phyloP scores from a whole-genome alignment of 1,139 yeast genomes.

The Pichia sp. region DNA sequence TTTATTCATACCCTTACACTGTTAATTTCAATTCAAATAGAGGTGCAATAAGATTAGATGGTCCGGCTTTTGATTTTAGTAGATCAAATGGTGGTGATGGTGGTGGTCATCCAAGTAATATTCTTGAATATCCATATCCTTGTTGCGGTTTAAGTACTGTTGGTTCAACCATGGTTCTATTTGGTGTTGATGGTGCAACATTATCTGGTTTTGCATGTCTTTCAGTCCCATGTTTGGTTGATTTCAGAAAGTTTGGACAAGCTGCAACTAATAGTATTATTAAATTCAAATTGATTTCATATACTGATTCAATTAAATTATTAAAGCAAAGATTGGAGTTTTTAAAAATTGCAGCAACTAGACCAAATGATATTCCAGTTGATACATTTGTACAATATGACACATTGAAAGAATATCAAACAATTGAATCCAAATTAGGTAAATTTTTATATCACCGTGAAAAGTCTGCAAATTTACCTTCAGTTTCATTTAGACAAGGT shows the following conservation, averaged over 20 bases:
- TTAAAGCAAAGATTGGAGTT: slow-evolving; percentile 23
- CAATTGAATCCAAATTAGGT: slow-evolving; percentile 16
- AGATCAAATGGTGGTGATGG: slow-evolving; percentile 34
- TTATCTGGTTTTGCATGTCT: slow-evolving; percentile 34
- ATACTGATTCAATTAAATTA: slow-evolving; percentile 29
- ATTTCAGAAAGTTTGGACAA: slow-evolving; percentile 37
- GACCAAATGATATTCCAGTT: slow-evolving; percentile 15
- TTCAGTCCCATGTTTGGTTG: slow-evolving; percentile 30
- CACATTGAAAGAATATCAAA: slow-evolving; percentile 22
- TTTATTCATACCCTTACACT: slow-evolving; percentile 28
- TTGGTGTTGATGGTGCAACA: slow-evolving; percentile 36
- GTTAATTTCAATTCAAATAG: slow-evolving; percentile 35
- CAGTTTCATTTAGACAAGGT: slow-evolving; percentile 30
- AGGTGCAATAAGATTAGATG: slow-evolving; percentile 34
- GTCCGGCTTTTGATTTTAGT: slow-evolving; percentile 31
- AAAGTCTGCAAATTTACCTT: slow-evolving; percentile 20
- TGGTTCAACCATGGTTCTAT: slow-evolving; percentile 31
- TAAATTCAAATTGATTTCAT: slow-evolving; percentile 28
- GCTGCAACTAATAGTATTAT: slow-evolving; percentile 30
- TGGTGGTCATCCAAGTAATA: slow-evolving; percentile 35
- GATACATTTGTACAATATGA: slow-evolving; percentile 21
- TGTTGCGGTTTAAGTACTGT: slow-evolving; percentile 34
- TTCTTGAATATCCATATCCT: slow-evolving; percentile 34
- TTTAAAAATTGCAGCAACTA: slow-evolving; percentile 20
- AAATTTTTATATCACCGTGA: slow-evolving; percentile 23